A percentile compares a stretch with the other conserved stretches of the same genome.
Evolutionary conservation across 169 alveolate genomes (phyloP).

Genomic region (Plasmodium relictum): DNA sequence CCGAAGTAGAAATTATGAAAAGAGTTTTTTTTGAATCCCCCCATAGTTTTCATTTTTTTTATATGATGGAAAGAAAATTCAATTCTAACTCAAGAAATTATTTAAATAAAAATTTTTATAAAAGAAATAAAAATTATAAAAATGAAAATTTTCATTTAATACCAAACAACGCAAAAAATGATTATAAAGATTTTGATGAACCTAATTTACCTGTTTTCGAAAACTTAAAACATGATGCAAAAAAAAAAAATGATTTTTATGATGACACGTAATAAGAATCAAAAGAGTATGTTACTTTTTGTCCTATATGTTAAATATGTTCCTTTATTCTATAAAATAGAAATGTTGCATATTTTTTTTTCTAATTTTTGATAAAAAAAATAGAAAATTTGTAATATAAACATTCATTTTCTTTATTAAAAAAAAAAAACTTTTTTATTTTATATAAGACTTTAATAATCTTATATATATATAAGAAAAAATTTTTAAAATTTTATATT

Average conservation of each 20-base stretch:
- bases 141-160: conserved; percentile 56
- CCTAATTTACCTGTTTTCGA: conserved; percentile 36
- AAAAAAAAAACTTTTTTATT: no score
- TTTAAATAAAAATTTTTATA: conserved; percentile 19
- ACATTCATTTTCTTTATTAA: no score
- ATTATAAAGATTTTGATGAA: conserved; percentile 71
- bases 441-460: no score
- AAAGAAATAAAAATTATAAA: conserved; percentile 27
- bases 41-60: conserved; percentile 64
- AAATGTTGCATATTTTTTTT: no score
- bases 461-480: no score
- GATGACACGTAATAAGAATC: conserved; percentile 30
- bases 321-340: no score
- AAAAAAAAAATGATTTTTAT: conserved; percentile 45
- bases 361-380: no score
- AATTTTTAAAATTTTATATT: no score
- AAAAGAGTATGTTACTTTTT: no score
- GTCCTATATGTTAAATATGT: no score
- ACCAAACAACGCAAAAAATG: conserved; percentile 15
- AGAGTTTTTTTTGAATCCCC: conserved; percentile 58
- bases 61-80: conserved; percentile 74
- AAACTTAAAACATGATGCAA: conserved; percentile 33
- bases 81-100: conserved; percentile 27
- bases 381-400: no score
- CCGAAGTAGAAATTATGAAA: conserved; percentile 67